Evolutionary conservation across 441 rosid genomes (phyloP), one percentile per base, ranked within the genome.

Genomic region (Jatropha podagrica): DNA sequence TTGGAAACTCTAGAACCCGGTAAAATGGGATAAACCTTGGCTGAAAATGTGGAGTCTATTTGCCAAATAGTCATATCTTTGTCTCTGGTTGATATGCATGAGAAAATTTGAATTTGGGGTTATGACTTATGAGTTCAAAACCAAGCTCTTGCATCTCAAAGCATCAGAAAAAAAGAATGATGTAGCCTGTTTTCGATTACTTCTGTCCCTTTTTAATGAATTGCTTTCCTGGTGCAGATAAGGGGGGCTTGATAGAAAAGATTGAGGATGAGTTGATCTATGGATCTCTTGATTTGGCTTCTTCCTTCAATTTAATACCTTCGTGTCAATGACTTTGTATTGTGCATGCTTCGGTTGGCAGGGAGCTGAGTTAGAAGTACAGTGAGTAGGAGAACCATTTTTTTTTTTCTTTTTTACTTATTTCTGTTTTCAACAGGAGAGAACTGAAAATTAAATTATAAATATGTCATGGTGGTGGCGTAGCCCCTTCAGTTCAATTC

Each of bases 1-100:
- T 94, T 40, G 98, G 98, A 74, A 92, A 75, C 85, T 85, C 96
- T 20, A 90, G 79, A 71, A 91, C 94, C 73, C 91, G 92, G 94
- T 92, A 83, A 85, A 68, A 32, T 74, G 67, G 42, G 52, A 44
- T 64, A 14, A 40, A 48, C 12, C 48, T 23, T 13, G 51, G 26
- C n/a, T 32, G 44, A 27, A 44, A 4, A 64, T 7, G 0, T 4
- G 8, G 2, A 54, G 17, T 17, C 23, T 54, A 20, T 54, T 54
- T 17, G 14, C n/a, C 20, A 54, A 54, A 27, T 27, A 27, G 32
- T 27, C 32, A 27, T 2, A 27, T 27, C 32, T 27, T 27, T 27
- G 32, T 54, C 4, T 7, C 58, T 54, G 58, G 20, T 54, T 54
- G 23, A 7, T 54, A 54, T 17, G n/a, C 18, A 18, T 18, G n/a